Conservation (phyloP, 2,329 filamentous ascomycete genomes). For the Paracoccidioides brasiliensis region DNA sequence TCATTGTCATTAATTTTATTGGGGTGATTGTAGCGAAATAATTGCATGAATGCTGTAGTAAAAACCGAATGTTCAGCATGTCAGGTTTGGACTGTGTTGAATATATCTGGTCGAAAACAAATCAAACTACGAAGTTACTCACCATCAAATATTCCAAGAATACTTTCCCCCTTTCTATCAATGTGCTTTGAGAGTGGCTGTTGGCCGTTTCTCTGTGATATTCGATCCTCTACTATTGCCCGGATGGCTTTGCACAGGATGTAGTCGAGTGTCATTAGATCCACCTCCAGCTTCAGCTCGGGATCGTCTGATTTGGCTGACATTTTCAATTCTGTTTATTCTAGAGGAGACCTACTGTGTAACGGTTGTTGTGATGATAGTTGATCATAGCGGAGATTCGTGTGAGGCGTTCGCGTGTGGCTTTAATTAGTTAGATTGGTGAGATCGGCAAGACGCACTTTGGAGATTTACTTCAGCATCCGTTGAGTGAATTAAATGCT, state of each 20-base stretch:
- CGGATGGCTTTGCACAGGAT: conserved; percentile 36
- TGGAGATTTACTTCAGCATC: too few species aligned
- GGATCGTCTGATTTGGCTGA: neutral
- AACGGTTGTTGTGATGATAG: neutral
- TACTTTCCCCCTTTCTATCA: conserved; percentile 12
- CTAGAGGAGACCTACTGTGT: neutral
- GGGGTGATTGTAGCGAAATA: conserved; percentile 31
- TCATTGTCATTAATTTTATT: conserved; percentile 5
- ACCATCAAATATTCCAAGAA: conserved; percentile 19
- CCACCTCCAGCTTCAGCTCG: conserved; percentile 29
- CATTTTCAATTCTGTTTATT: neutral
- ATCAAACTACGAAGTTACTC: conserved; percentile 7
- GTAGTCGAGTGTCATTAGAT: conserved; percentile 46
- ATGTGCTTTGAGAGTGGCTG: neutral
- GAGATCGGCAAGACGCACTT: too few species aligned
- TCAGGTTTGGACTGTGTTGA: too few species aligned
- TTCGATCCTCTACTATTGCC: conserved; percentile 26
- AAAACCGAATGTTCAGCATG: too few species aligned
- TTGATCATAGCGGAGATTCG: neutral
- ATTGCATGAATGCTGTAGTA: conserved; percentile 28
- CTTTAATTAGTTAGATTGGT: neutral
- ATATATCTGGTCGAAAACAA: too few species aligned
- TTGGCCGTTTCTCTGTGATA: conserved; percentile 4
- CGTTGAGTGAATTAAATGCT: too few species aligned
- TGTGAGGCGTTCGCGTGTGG: neutral